A percentile compares a stretch with the other conserved stretches of the same genome.
Conservation (phyloP, 129 eudicot species). For the Glebionis coronaria region DNA sequence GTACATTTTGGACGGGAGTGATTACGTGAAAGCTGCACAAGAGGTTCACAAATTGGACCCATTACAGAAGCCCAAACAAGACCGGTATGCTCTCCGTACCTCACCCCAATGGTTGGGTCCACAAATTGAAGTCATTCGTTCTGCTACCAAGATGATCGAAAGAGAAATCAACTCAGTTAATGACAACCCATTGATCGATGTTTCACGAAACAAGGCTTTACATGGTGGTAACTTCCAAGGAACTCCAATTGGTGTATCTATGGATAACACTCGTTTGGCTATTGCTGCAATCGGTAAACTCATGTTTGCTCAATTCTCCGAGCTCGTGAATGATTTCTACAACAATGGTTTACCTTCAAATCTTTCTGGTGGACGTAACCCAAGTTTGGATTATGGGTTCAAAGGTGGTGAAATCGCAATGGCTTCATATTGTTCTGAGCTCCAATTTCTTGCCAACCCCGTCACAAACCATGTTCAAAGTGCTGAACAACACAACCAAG, state of each 20-base stretch:
- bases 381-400: constrained; percentile 3
- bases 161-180: constrained; percentile 5
- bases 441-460: constrained; percentile 9
- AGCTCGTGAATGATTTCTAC: neutral
- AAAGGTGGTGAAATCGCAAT: constrained; percentile 3
- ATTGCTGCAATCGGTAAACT: neutral
- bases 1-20: neutral
- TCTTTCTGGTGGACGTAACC: constrained; percentile 5
- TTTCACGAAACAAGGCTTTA: neutral
- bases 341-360: neutral
- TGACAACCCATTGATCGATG: constrained; percentile 8
- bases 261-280: constrained; percentile 11
- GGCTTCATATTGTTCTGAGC: neutral
- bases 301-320: constrained; percentile 8
- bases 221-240: constrained; percentile 9
- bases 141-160: neutral
- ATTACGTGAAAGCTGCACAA: neutral
- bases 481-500: constrained; percentile 2
- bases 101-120: constrained; percentile 7
- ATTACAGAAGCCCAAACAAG: neutral
- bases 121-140: constrained; percentile 1
- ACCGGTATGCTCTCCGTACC: neutral
- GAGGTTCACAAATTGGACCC: constrained; percentile 6
- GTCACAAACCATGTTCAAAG: constrained; percentile 8
- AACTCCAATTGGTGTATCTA: constrained; percentile 2